Conservation (phyloP, 352 stramenopile species). For the Pythium dissimile region DNA sequence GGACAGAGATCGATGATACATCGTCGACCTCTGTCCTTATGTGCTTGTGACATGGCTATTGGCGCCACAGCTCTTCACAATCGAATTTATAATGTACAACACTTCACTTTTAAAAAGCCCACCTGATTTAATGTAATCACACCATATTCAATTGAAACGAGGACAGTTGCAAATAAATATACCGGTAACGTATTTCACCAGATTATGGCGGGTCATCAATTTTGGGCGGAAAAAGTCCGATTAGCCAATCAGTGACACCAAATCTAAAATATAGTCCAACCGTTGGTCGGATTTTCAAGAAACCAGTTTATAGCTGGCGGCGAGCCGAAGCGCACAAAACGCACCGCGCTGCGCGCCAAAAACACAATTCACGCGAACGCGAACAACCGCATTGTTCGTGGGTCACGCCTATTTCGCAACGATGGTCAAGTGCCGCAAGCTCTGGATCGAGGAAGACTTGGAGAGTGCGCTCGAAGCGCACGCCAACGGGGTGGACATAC, state of each 20-base stretch:
- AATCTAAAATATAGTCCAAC: neutral
- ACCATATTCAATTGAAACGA: too few relatives aligned
- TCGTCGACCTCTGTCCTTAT: too few relatives aligned
- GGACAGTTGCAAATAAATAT: too few relatives aligned
- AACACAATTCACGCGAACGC: neutral
- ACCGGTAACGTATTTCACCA: neutral
- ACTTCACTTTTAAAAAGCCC: too few relatives aligned
- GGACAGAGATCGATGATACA: too few relatives aligned
- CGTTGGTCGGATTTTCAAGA: neutral
- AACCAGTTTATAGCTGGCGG: neutral
- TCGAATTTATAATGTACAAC: too few relatives aligned
- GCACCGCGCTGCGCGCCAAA: neutral
- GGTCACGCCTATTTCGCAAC: neutral
- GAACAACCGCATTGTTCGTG: neutral
- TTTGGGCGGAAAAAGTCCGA: neutral
- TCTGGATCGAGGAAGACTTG: conserved; percentile 3
- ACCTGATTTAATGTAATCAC: too few relatives aligned
- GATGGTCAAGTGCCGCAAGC: conserved; percentile 8
- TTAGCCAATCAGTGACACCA: neutral
- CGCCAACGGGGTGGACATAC: neutral
- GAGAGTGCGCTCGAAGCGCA: neutral
- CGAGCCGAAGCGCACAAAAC: neutral
- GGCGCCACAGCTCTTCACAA: too few relatives aligned
- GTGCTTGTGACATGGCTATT: too few relatives aligned
- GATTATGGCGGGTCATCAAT: neutral